Percentiles rank a stretch among this genome's conserved stretches.
Evolutionary conservation across 148 eudicot species (phyloP).

Genomic region (Nyssa sinensis): DNA sequence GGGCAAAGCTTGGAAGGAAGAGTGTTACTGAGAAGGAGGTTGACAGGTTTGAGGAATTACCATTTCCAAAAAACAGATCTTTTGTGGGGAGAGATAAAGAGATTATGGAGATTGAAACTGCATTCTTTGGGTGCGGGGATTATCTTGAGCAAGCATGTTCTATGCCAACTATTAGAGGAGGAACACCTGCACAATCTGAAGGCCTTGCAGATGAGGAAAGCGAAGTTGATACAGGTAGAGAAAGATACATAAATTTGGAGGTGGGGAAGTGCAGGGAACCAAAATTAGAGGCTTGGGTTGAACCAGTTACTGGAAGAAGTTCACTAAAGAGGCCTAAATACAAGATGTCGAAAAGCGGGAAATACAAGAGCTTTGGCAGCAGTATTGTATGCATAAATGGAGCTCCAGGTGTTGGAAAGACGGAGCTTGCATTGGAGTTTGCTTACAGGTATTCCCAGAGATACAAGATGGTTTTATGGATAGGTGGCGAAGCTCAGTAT

Average conservation of each 20-base stretch:
- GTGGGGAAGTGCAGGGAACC: conserved; percentile 52
- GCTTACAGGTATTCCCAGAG: conserved; percentile 62
- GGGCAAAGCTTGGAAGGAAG: conserved; percentile 70
- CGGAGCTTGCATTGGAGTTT: conserved; percentile 82
- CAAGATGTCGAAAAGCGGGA: conserved; percentile 75
- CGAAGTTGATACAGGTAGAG: conserved; percentile 42
- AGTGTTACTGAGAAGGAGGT: conserved; percentile 53
- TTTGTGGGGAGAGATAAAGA: conserved; percentile 77
- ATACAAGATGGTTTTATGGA: conserved; percentile 86
- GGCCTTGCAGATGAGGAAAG: conserved; percentile 75
- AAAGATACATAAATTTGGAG: conserved; percentile 60
- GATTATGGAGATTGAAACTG: conserved; percentile 57
- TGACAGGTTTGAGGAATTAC: conserved; percentile 55
- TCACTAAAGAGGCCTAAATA: conserved; percentile 59
- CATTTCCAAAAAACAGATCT: conserved; percentile 58
- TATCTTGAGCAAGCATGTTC: conserved; percentile 32
- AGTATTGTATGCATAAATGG: conserved; percentile 71
- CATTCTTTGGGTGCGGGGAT: conserved; percentile 61
- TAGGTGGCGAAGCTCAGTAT: conserved; percentile 76
- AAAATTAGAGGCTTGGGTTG: conserved; percentile 61
- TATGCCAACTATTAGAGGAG: conserved; percentile 30
- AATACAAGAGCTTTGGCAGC: conserved; percentile 46
- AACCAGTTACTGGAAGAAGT: conserved; percentile 49
- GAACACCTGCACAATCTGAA: conserved; percentile 55
- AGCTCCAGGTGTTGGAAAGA: conserved; percentile 71